A percentile compares a stretch with the other conserved stretches of the same genome.
Evolutionary conservation across 2,329 filamentous ascomycete genomes (phyloP).

Genomic region (Rutstroemia sp.): DNA sequence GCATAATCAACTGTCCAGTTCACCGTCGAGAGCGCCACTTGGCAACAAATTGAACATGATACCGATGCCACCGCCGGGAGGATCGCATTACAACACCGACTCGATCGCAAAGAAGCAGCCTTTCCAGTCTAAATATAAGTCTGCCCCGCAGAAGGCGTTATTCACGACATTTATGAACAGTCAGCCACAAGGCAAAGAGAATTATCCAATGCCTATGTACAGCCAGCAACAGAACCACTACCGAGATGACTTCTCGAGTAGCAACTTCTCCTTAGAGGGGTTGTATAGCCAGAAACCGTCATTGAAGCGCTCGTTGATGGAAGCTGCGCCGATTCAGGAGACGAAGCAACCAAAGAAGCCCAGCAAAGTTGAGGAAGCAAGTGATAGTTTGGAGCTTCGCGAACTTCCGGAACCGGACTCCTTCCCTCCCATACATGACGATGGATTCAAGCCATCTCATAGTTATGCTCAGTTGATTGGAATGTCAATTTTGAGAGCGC

Average conservation of each 20-base stretch:
- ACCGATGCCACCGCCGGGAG: constrained; percentile 57
- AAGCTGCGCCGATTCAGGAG: constrained; percentile 67
- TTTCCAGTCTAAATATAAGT: constrained; percentile 50
- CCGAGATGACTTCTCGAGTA: constrained; percentile 13
- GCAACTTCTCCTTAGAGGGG: constrained; percentile 44
- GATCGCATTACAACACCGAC: constrained; percentile 50
- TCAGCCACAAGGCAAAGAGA: constrained; percentile 45
- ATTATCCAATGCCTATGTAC: constrained; percentile 38
- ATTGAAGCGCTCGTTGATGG: constrained; percentile 58
- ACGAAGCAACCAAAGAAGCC: constrained; percentile 59
- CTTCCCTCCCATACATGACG: constrained; percentile 77
- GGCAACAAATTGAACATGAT: constrained; percentile 60
- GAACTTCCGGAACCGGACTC: constrained; percentile 39
- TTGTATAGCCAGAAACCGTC: constrained; percentile 44
- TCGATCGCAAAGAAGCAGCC: constrained; percentile 61
- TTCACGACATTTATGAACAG: constrained; percentile 34
- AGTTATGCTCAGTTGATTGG: constrained; percentile 94
- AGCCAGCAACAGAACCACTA: constrained; percentile 39
- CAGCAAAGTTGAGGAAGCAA: constrained; percentile 45
- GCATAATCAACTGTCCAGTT: constrained; percentile 44
- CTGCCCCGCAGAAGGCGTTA: constrained; percentile 41
- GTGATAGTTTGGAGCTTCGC: constrained; percentile 34
- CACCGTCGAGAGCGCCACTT: constrained; percentile 53
- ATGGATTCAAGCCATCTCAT: constrained; percentile 80
- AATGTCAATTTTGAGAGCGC: constrained; percentile 89